Percentiles rank a stretch among this genome's conserved stretches.
These are phyloP conservation scores for Pontederia paniculata DNA, from an alignment of 176 grass and related monocot species.

Conservation along the genomic window DNA sequence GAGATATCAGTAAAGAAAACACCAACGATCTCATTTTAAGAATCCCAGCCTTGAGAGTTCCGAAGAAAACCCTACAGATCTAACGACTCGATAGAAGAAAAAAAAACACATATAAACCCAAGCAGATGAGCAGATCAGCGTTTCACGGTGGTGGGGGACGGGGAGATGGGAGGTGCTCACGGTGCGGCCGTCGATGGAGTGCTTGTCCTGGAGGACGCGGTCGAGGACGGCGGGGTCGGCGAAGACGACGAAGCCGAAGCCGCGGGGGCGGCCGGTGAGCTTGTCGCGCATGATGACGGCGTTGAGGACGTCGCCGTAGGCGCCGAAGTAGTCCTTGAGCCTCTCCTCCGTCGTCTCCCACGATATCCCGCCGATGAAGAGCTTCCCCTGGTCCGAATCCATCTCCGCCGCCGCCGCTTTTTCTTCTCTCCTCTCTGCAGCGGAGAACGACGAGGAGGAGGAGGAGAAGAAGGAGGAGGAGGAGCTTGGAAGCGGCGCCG, in stretches of 20 bases:
- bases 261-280: constrained; percentile 5
- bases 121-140: neutral
- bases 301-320: constrained; percentile 7
- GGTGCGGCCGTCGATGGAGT: constrained; percentile 10
- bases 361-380: constrained; percentile 10
- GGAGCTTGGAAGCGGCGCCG: neutral
- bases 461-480: neutral
- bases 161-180: neutral
- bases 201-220: constrained; percentile 8
- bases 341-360: constrained; percentile 16
- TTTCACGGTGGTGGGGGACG: no score
- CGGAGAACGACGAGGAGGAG: neutral
- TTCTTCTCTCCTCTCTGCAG: neutral
- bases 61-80: no score
- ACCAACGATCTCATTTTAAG: no score
- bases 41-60: no score
- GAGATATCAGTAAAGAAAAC: no score
- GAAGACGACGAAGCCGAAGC: constrained; percentile 17
- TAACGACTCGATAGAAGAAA: neutral
- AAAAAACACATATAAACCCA: neutral
- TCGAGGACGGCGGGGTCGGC: constrained; percentile 4
- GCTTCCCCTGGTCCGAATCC: constrained; percentile 2
- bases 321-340: constrained; percentile 7
- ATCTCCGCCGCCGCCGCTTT: neutral
- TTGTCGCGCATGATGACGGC: constrained; percentile 12